Base-by-base conservation (phyloP, 2,329 filamentous ascomycete genomes). In the Aspergillus hortae region DNA sequence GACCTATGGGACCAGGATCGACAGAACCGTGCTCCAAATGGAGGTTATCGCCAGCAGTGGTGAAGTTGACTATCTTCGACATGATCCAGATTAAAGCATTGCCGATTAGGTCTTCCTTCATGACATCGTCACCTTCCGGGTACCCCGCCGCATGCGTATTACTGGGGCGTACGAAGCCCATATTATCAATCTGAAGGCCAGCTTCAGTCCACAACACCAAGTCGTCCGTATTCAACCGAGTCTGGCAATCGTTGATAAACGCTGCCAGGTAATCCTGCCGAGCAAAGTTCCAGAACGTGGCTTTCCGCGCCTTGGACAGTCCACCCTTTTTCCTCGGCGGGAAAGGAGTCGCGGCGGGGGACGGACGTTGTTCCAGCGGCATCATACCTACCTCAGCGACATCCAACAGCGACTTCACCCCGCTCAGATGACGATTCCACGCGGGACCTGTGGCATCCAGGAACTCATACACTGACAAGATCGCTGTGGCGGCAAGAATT, bases 251-350 rank as follows among this genome's bases (percentile, higher is more conserved):
- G 58, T 85, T 85, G 59, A 86, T 73, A 54, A 73, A 85, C 48
- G 84, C 83, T 61, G 82, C 79, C 27, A 86, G 71, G 70, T 86
- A 84, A 57, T 87, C 84, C 59, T 87, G 84, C 21, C 83, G 74
- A 14, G 83, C 84, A 64, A 86, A 83, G 57, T 85, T 86, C 84
- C 84, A 87, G 62, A 87, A 87, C 0, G 81, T 82, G 6, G 83
- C 82, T 63, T 73, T 77, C 17, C 83, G 75, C 10, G 76, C 80
- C 62, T 80, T 81, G 3, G 79, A 82, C 2, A 80, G 75, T n/a
- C 69, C 69, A 3, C 64, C 56, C 44, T 61, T 67, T 46, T 64
- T 71, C 54, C 65, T 36, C 52, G 64, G 55, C 32, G 64, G 63
- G 43, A 65, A 60, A 2, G 62, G 53, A 30, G 60, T 55, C 17